Evolutionary conservation across 495 filamentous ascomycete genomes (phyloP).

Genomic region (Aspergillus saccharolyticus): DNA sequence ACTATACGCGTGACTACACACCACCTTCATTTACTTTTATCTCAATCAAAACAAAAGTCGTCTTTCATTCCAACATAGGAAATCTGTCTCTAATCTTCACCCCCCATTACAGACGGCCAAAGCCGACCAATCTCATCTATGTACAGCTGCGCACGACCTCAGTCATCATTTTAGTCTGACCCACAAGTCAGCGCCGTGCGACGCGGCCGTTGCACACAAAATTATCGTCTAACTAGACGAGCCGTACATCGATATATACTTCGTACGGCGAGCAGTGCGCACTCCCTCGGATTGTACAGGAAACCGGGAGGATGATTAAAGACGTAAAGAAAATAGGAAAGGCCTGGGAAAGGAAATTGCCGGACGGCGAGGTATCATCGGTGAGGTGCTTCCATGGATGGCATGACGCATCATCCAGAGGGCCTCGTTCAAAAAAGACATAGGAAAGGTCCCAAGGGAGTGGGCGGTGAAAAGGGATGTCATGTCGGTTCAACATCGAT

Average conservation of each 20-base stretch:
- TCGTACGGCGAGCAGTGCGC: conserved; percentile 25
- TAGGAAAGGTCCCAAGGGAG: conserved; percentile 26
- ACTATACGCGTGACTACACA: too few species aligned
- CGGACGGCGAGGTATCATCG: conserved; percentile 26
- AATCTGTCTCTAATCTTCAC: conserved; percentile 32
- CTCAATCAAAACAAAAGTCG: not conserved
- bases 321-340: conserved; percentile 20
- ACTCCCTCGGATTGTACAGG: conserved; percentile 31
- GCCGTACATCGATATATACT: conserved; percentile 27
- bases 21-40: too few species aligned
- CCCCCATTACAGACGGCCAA: conserved; percentile 24
- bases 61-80: conserved; percentile 28
- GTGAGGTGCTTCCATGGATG: not conserved
- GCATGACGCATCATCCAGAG: not conserved
- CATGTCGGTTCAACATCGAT: conserved; percentile 5
- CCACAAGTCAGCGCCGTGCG: conserved; percentile 7
- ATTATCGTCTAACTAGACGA: conserved; percentile 22
- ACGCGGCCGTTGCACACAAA: conserved; percentile 10
- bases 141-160: conserved; percentile 36
- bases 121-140: conserved; percentile 27
- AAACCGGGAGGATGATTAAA: conserved; percentile 34
- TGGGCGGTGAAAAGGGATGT: conserved; percentile 13
- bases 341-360: conserved; percentile 27
- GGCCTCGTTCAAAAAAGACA: conserved; percentile 25
- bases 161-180: conserved; percentile 1